A percentile compares a stretch with the other conserved stretches of the same genome.
Conservation (phyloP, 768 basidiomycete species). For the Cytidiella melzeri region DNA sequence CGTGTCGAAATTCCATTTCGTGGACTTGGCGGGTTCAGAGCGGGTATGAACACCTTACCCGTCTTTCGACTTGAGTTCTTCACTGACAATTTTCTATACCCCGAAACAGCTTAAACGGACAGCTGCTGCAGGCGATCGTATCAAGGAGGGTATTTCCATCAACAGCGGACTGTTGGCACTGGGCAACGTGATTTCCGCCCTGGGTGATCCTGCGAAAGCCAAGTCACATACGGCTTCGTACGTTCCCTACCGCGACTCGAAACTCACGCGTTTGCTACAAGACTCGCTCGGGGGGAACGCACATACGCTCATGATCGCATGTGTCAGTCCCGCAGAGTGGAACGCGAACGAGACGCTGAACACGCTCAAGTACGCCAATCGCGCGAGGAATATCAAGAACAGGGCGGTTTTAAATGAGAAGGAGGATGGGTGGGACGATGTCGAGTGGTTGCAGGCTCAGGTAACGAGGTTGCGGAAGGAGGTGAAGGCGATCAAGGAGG, state of each 20-base stretch:
- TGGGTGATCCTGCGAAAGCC: conserved; percentile 87
- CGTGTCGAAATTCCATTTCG: conserved; percentile 96
- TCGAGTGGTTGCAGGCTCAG: conserved; percentile 91
- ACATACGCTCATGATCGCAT: conserved; percentile 98
- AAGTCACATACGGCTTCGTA: conserved; percentile 82
- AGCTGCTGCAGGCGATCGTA: conserved; percentile 90
- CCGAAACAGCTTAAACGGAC: conserved; percentile 80
- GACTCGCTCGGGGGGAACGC: conserved; percentile 97
- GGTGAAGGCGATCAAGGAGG: conserved; percentile 72
- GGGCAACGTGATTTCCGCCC: conserved; percentile 97
- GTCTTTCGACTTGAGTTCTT: conserved; percentile 2
- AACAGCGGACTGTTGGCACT: conserved; percentile 94
- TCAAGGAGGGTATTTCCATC: conserved; percentile 98
- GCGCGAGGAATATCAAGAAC: conserved; percentile 97
- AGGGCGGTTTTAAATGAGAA: conserved; percentile 85
- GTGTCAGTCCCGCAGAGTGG: conserved; percentile 93
- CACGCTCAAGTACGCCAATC: conserved; percentile 94
- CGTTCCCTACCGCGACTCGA: conserved; percentile 97
- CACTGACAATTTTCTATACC: conserved; percentile 14
- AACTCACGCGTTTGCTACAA: conserved; percentile 94
- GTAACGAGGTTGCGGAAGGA: conserved; percentile 84
- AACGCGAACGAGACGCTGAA: conserved; percentile 92
- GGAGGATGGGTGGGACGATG: conserved; percentile 98
- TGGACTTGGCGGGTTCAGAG: conserved; percentile 96
- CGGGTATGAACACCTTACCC: conserved; percentile 48